A percentile compares a stretch with the other conserved stretches of the same genome.
Evolutionary conservation across 2,329 filamentous ascomycete species (phyloP).

Genomic region (Penicillium hordei): DNA sequence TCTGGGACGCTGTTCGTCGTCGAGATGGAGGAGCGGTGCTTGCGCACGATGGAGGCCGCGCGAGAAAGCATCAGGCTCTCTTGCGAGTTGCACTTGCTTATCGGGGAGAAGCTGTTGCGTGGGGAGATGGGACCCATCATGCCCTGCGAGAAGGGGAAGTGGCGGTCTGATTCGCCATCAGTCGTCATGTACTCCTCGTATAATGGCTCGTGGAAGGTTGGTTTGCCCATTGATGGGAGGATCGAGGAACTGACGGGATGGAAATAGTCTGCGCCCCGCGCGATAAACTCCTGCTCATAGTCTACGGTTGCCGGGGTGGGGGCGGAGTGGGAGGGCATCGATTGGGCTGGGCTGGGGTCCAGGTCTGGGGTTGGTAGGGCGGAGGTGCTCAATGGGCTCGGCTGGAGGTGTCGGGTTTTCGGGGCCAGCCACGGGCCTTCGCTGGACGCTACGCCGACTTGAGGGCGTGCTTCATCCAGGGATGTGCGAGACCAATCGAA

Average conservation of each 20-base stretch:
- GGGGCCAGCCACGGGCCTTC: constrained; percentile 14
- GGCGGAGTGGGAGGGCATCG: constrained; percentile 28
- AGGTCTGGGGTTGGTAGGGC: constrained; percentile 34
- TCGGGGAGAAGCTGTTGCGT: constrained; percentile 52
- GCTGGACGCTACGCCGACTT: constrained; percentile 17
- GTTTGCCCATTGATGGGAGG: constrained; percentile 34
- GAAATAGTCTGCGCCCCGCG: constrained; percentile 27
- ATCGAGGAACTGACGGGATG: constrained; percentile 31
- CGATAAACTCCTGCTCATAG: constrained; percentile 29
- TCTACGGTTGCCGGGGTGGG: constrained; percentile 32
- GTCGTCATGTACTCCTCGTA: constrained; percentile 46
- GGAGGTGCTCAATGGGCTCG: constrained; percentile 28
- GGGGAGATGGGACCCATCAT: constrained; percentile 41
- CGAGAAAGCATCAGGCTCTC: constrained; percentile 56
- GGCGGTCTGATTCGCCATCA: constrained; percentile 49
- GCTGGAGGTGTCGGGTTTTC: constrained; percentile 17
- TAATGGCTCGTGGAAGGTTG: constrained; percentile 34
- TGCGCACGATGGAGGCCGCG: constrained; percentile 48
- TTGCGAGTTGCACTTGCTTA: constrained; percentile 58
- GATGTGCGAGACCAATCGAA: constrained; percentile 56
- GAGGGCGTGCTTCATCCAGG: constrained; percentile 31
- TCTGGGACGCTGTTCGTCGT: constrained; percentile 49
- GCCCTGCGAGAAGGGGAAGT: constrained; percentile 46
- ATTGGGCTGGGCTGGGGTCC: constrained; percentile 35
- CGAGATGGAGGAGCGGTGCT: constrained; percentile 50